A percentile compares a stretch with the other conserved stretches of the same genome.
These are phyloP conservation scores for Ophiostoma ulmi DNA, from an alignment of 2,329 filamentous ascomycete species.

Conservation along the genomic window DNA sequence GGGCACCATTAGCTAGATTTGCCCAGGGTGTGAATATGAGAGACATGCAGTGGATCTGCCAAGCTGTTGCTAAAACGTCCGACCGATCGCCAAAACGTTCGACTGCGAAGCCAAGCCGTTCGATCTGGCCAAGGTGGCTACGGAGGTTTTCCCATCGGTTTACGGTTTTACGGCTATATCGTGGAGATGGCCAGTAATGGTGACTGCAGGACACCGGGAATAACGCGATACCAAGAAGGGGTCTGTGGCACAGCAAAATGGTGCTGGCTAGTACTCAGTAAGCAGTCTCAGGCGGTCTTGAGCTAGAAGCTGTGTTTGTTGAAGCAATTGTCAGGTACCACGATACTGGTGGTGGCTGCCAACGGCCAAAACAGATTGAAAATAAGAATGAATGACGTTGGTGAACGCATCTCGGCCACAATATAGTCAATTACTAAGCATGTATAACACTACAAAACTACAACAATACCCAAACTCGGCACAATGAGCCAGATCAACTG, in stretches of 20 bases:
- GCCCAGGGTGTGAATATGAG: neutral
- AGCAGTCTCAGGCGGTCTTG: too few species aligned
- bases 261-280: neutral
- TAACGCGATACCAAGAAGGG: neutral
- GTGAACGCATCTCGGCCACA: neutral
- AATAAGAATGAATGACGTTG: neutral
- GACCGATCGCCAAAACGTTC: slow-evolving; percentile 14
- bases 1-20: neutral
- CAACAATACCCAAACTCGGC: neutral
- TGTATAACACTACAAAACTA: neutral
- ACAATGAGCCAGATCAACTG: neutral
- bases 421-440: neutral
- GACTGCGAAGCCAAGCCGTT: slow-evolving; percentile 5
- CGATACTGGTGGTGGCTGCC: too few species aligned
- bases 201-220: neutral
- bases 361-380: neutral
- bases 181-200: neutral
- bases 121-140: neutral
- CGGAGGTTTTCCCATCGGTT: neutral
- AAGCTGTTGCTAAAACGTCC: slow-evolving; percentile 10
- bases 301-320: neutral
- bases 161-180: slow-evolving; percentile 9
- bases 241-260: neutral
- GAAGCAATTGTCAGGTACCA: neutral
- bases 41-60: slow-evolving; percentile 3